phyloP scores from a whole-genome alignment of 805 yeast species.

The Sugiyamaella boreocaroliniensis region DNA sequence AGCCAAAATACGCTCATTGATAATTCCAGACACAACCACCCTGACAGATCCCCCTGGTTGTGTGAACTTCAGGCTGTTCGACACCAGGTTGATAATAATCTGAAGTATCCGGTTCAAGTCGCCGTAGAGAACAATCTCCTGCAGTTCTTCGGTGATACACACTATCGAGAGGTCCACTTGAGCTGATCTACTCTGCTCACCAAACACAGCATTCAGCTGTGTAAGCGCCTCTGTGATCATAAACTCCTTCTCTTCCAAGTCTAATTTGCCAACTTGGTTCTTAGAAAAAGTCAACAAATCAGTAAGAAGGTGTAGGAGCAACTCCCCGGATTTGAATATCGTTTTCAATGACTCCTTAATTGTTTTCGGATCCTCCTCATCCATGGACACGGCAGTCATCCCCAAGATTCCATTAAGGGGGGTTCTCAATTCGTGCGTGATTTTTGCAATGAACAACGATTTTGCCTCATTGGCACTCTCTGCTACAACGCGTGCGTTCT shows the following conservation, averaged over 20 bases:
- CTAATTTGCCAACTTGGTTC: constrained; percentile 77
- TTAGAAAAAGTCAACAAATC: constrained; percentile 89
- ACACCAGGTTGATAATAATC: constrained; percentile 84
- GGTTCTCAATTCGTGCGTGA: constrained; percentile 89
- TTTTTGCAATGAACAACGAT: constrained; percentile 86
- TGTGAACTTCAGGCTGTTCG: constrained; percentile 87
- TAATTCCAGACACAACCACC: constrained; percentile 5
- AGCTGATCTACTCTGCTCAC: constrained; percentile 48
- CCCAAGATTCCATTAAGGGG: constrained; percentile 95
- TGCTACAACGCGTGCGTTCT: constrained; percentile 80
- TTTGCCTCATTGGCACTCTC: constrained; percentile 96
- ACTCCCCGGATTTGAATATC: constrained; percentile 86
- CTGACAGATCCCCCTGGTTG: constrained; percentile 62
- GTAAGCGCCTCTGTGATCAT: constrained; percentile 72
- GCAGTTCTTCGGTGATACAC: constrained; percentile 36
- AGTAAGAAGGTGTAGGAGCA: constrained; percentile 79
- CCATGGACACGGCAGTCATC: constrained; percentile 90
- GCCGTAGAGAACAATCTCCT: constrained; percentile 59
- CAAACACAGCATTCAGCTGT: constrained; percentile 80
- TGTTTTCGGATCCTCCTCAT: constrained; percentile 60
- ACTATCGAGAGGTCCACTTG: constrained; percentile 53
- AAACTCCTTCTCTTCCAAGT: constrained; percentile 77
- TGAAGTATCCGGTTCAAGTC: constrained; percentile 89
- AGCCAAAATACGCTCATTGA: not conserved
- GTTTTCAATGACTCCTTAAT: constrained; percentile 71